Evolutionary conservation across 169 alveolate genomes (phyloP).

Genomic region (Perkinsus olseni): DNA sequence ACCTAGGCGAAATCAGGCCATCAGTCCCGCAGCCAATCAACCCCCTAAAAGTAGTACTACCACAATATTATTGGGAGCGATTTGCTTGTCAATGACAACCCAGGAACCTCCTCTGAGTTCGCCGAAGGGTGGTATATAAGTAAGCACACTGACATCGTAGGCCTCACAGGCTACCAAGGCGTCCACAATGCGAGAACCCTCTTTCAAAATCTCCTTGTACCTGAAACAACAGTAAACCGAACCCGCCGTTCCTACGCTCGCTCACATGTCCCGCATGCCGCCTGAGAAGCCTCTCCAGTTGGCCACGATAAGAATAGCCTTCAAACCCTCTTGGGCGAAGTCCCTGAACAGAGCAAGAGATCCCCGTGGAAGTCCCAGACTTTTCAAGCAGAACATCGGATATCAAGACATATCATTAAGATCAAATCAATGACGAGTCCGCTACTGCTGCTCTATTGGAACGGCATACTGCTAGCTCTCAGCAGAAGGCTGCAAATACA

Average conservation of each 20-base stretch:
- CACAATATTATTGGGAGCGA: conserved; percentile 14
- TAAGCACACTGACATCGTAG: conserved; percentile 14
- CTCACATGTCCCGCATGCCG: conserved; percentile 31
- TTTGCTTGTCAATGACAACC: conserved; percentile 28
- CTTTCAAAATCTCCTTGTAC: conserved; percentile 12
- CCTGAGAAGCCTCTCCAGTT: conserved; percentile 37
- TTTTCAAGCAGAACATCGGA: too few relatives aligned
- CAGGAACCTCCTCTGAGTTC: conserved; percentile 35
- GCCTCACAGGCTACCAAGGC: conserved; percentile 26
- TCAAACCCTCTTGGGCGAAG: conserved; percentile 25
- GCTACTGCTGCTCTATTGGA: too few relatives aligned
- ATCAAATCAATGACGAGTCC: too few relatives aligned
- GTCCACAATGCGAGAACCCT: conserved; percentile 29
- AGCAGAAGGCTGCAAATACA: too few relatives aligned
- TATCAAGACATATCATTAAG: too few relatives aligned
- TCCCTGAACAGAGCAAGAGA: neutral
- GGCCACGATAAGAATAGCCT: conserved; percentile 17
- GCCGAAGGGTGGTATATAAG: conserved; percentile 31
- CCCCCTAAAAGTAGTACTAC: neutral
- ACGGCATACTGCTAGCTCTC: too few relatives aligned
- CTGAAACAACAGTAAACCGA: neutral
- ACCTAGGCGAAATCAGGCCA: too few relatives aligned
- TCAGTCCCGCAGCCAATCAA: too few relatives aligned
- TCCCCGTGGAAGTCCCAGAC: too few relatives aligned
- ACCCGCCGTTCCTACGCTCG: neutral